Evolutionary conservation across 805 yeast species (phyloP).

Genomic region (Metschnikowia similis): DNA sequence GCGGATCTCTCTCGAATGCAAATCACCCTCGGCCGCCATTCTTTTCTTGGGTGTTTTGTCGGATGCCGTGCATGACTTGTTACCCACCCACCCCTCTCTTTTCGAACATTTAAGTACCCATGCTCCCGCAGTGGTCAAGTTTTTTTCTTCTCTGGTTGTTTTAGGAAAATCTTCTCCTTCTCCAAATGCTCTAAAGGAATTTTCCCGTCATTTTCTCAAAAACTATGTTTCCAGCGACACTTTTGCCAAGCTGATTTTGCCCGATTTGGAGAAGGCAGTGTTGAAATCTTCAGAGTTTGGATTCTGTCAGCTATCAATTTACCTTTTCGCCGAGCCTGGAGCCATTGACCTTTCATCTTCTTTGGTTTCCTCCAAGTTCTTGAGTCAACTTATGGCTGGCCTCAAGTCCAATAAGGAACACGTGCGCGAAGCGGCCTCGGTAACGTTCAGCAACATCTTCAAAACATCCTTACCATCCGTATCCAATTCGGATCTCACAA

Average conservation of each 20-base stretch:
- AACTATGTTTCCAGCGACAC: slow-evolving; percentile 37
- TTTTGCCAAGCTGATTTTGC: slow-evolving; percentile 42
- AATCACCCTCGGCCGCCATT: slow-evolving; percentile 12
- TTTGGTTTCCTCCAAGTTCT: slow-evolving; percentile 39
- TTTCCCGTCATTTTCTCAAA: slow-evolving; percentile 41
- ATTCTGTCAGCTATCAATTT: slow-evolving; percentile 50
- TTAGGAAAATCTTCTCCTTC: slow-evolving; percentile 43
- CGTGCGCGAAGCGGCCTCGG: slow-evolving; percentile 50
- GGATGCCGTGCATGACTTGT: slow-evolving; percentile 20
- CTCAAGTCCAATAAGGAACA: slow-evolving; percentile 67
- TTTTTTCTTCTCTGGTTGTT: slow-evolving; percentile 38
- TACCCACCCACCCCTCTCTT: slow-evolving; percentile 24
- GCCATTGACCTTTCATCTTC: slow-evolving; percentile 39
- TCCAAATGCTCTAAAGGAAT: slow-evolving; percentile 26
- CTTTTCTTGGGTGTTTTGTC: slow-evolving; percentile 24
- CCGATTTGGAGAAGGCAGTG: slow-evolving; percentile 67
- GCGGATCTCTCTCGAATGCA: background rate
- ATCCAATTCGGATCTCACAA: slow-evolving; percentile 21
- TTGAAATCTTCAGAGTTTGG: slow-evolving; percentile 76
- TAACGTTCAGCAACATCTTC: slow-evolving; percentile 26
- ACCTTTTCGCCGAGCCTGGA: slow-evolving; percentile 33
- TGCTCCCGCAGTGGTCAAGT: slow-evolving; percentile 17
- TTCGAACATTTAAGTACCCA: slow-evolving; percentile 7
- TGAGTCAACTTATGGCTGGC: slow-evolving; percentile 48
- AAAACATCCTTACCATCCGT: slow-evolving; percentile 14